A percentile compares a stretch with the other conserved stretches of the same genome.
Evolutionary conservation across 2,329 filamentous ascomycete genomes (phyloP).

Genomic region (Aspergillus sp.): DNA sequence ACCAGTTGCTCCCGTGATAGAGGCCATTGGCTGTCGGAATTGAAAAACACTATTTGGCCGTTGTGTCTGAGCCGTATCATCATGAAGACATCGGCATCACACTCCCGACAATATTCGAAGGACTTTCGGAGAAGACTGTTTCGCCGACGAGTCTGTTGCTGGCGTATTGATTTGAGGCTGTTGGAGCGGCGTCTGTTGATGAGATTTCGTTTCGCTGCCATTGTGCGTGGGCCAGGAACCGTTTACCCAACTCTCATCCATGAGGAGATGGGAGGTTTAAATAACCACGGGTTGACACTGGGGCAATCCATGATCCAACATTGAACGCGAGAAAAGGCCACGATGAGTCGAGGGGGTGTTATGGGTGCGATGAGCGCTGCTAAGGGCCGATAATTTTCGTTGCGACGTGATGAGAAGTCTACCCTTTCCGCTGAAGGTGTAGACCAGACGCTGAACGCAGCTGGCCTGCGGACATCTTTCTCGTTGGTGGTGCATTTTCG

Average conservation of each 20-base stretch:
- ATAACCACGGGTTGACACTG: neutral
- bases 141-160: neutral
- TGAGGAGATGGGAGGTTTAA: neutral
- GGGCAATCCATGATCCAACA: neutral
- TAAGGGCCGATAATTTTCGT: neutral
- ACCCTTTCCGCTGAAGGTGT: neutral
- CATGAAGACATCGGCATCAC: neutral
- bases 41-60: neutral
- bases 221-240: neutral
- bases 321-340: neutral
- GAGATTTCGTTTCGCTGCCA: neutral
- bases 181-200: neutral
- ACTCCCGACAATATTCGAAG: neutral
- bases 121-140: neutral
- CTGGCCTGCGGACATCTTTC: neutral
- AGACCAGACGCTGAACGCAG: neutral
- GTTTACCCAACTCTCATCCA: neutral
- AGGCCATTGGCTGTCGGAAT: neutral
- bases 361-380: neutral
- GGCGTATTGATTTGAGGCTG: neutral
- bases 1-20: conserved; percentile 1
- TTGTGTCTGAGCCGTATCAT: neutral
- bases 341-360: neutral
- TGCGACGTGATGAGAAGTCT: neutral
- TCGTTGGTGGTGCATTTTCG: neutral